Evolutionary conservation across 2,329 filamentous ascomycete species (phyloP).

Genomic region (Penicillium sp.): DNA sequence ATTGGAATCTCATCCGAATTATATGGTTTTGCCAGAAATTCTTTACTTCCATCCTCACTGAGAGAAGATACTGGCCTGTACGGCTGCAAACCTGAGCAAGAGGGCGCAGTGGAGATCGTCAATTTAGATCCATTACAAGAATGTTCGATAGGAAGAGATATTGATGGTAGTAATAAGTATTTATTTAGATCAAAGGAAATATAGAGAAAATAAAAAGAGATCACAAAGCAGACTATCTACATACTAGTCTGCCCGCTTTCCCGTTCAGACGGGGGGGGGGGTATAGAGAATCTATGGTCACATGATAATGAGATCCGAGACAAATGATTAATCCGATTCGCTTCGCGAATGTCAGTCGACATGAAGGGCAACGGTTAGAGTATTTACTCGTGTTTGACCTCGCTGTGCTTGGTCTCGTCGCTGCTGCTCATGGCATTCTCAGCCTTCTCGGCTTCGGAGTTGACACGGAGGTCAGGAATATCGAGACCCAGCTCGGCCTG

Average conservation of each 20-base stretch:
- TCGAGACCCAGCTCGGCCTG: conserved; percentile 25
- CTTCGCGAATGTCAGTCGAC: neutral
- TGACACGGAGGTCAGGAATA: neutral
- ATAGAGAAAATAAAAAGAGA: neutral
- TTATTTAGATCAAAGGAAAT: neutral
- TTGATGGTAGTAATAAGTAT: neutral
- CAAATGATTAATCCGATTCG: conserved; percentile 1
- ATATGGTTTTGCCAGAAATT: neutral
- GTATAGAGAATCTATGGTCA: conserved; percentile 4
- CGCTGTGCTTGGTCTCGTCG: conserved; percentile 8
- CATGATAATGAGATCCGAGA: conserved; percentile 2
- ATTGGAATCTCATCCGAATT: too few species aligned
- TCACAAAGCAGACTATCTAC: neutral
- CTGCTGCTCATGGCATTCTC: conserved; percentile 22
- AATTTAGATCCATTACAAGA: neutral
- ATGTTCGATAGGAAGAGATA: neutral
- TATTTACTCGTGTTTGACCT: neutral
- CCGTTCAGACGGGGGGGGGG: neutral
- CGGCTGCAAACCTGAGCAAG: neutral
- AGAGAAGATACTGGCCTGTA: neutral
- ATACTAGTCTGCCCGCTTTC: neutral
- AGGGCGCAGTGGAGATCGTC: neutral
- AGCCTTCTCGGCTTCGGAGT: conserved; percentile 14
- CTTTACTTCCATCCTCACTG: neutral
- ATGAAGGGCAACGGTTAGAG: neutral